These are phyloP conservation scores for Trametes cinnabarina DNA, from an alignment of 768 basidiomycete species.

Conservation along the genomic window DNA sequence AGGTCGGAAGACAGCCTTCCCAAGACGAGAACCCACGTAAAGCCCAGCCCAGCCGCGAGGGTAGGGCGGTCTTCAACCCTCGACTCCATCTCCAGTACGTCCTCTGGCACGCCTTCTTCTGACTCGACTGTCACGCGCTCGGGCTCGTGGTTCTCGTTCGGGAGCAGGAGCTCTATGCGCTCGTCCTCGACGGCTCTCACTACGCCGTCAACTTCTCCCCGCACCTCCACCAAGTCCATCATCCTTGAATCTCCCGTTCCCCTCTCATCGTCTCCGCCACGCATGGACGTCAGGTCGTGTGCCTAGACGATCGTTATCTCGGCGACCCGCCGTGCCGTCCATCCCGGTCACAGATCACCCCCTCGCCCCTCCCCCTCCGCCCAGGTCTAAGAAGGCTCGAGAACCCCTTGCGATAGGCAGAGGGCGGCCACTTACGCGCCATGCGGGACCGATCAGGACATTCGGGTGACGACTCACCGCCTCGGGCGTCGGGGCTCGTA, in stretches of 20 bases:
- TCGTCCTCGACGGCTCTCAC: conserved; percentile 39
- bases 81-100: conserved; percentile 25
- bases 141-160: conserved; percentile 43
- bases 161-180: conserved; percentile 35
- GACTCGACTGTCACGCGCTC: conserved; percentile 35
- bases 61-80: conserved; percentile 24
- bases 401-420: conserved; percentile 13
- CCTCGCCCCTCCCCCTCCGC: conserved; percentile 8
- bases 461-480: conserved; percentile 14
- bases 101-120: conserved; percentile 29
- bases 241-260: background rate
- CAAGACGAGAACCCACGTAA: conserved; percentile 4
- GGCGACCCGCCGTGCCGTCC: conserved; percentile 2
- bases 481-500: conserved; percentile 17
- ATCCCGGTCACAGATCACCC: conserved; percentile 16
- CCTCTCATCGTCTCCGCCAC: conserved; percentile 1
- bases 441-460: background rate
- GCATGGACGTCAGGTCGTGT: conserved; percentile 2
- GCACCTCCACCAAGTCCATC: conserved; percentile 24
- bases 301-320: conserved; percentile 5
- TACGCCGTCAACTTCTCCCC: conserved; percentile 30
- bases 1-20: conserved; percentile 31
- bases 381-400: conserved; percentile 4
- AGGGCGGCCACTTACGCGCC: conserved; percentile 16
- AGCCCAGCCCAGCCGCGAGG: conserved; percentile 19